phyloP scores from a whole-genome alignment of 1,284 basidiomycete species.

The Pisolithus thermaeus region DNA sequence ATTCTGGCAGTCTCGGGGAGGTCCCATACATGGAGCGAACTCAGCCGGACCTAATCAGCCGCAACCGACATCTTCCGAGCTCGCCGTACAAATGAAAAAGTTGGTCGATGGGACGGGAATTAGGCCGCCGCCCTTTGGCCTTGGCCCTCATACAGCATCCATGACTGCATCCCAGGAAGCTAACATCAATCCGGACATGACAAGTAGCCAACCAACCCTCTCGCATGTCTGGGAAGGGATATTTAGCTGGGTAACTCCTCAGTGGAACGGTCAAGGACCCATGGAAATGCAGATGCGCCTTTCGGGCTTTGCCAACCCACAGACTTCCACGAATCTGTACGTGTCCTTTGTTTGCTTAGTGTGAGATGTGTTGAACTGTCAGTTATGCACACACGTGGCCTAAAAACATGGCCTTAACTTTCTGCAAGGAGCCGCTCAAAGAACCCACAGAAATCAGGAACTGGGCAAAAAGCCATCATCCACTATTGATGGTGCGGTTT shows the following conservation, averaged over 20 bases:
- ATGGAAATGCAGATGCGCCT: constrained; percentile 45
- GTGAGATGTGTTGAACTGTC: constrained; percentile 6
- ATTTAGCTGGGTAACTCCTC: constrained; percentile 44
- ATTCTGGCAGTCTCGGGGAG: constrained; percentile 25
- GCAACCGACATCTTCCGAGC: constrained; percentile 15
- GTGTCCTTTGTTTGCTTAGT: constrained; percentile 7
- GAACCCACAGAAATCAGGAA: constrained; percentile 34
- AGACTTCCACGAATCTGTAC: constrained; percentile 29
- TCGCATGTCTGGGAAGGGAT: constrained; percentile 43
- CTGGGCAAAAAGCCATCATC: constrained; percentile 43
- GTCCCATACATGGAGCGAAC: constrained; percentile 7
- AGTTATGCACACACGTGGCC: constrained; percentile 58
- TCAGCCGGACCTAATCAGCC: constrained; percentile 11
- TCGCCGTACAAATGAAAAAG: constrained; percentile 48
- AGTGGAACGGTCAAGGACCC: constrained; percentile 30
- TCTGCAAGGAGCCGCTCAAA: constrained; percentile 39
- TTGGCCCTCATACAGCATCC: constrained; percentile 7
- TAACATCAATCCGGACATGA: background rate
- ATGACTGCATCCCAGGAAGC: constrained; percentile 10
- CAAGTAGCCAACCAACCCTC: constrained; percentile 3
- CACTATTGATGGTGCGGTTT: constrained; percentile 31
- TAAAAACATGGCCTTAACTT: constrained; percentile 35
- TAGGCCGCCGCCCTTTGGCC: constrained; percentile 8
- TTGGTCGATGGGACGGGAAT: constrained; percentile 37
- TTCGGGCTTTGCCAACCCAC: constrained; percentile 18